Evolutionary conservation across 1,284 basidiomycete species (phyloP).

Genomic region (Heterobasidion parviporum): DNA sequence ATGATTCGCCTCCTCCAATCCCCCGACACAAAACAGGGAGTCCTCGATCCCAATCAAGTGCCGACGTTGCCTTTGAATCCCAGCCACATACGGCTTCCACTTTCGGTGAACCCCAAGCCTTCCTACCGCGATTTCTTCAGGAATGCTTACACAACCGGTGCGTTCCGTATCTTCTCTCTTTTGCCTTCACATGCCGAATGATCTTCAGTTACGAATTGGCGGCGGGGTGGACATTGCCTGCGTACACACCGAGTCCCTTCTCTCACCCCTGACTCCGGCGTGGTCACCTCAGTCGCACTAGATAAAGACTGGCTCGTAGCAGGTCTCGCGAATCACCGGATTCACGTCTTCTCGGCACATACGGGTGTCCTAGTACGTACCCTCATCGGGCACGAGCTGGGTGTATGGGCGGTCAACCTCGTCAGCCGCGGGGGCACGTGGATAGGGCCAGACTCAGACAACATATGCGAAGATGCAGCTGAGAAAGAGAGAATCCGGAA

Average conservation of each 20-base stretch:
- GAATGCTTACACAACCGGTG: slow-evolving; percentile 68
- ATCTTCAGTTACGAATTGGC: slow-evolving; percentile 74
- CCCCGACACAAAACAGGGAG: too few species aligned
- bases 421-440: slow-evolving; percentile 32
- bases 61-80: slow-evolving; percentile 2
- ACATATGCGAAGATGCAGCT: too few species aligned
- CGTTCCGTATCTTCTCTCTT: slow-evolving; percentile 17
- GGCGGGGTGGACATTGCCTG: slow-evolving; percentile 70
- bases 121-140: slow-evolving; percentile 74
- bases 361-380: slow-evolving; percentile 77
- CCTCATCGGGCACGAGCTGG: slow-evolving; percentile 79
- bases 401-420: slow-evolving; percentile 90
- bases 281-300: slow-evolving; percentile 84
- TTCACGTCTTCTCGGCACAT: slow-evolving; percentile 81
- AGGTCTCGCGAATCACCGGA: slow-evolving; percentile 82
- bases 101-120: slow-evolving; percentile 21
- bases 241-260: slow-evolving; percentile 62
- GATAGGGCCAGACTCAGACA: not conserved
- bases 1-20: too few species aligned
- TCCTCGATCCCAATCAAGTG: too few species aligned
- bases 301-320: slow-evolving; percentile 85
- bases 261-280: slow-evolving; percentile 51
- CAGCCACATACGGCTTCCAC: slow-evolving; percentile 5
- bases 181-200: slow-evolving; percentile 1
- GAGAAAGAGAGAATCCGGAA: too few species aligned